phyloP scores from a whole-genome alignment of 2,329 filamentous ascomycete species.

The Xylariaceae sp. region DNA sequence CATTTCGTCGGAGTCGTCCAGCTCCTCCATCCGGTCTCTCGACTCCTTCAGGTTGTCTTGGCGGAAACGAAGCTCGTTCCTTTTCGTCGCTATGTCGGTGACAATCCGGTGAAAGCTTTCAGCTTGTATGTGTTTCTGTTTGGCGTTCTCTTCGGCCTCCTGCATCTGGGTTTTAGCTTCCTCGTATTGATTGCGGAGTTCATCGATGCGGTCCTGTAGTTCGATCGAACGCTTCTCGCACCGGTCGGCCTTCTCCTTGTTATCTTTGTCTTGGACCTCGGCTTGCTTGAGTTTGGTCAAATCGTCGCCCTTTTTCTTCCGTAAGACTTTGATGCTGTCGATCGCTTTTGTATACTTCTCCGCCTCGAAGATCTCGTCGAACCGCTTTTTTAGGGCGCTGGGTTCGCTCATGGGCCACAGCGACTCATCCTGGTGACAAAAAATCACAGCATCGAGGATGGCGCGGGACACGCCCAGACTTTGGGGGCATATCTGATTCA shows the following conservation, averaged over 20 bases:
- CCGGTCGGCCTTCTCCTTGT: conserved; percentile 79
- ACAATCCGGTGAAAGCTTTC: conserved; percentile 72
- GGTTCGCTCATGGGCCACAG: conserved; percentile 95
- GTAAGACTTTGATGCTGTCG: conserved; percentile 83
- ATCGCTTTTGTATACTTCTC: conserved; percentile 97
- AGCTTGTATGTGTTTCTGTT: conserved; percentile 67
- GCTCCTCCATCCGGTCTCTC: conserved; percentile 67
- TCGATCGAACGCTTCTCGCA: conserved; percentile 61
- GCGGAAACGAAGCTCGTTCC: conserved; percentile 66
- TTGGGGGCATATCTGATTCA: conserved; percentile 79
- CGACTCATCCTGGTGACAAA: conserved; percentile 97
- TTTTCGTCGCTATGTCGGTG: conserved; percentile 70
- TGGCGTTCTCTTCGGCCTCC: conserved; percentile 52
- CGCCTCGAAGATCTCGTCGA: conserved; percentile 97
- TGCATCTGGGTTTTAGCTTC: conserved; percentile 57
- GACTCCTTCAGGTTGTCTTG: conserved; percentile 68
- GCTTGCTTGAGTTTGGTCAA: conserved; percentile 68
- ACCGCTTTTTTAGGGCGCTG: conserved; percentile 79
- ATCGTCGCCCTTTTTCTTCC: conserved; percentile 77
- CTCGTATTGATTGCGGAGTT: conserved; percentile 53
- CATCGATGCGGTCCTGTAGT: conserved; percentile 64
- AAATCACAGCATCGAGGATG: conserved; percentile 91
- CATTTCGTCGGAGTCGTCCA: conserved; percentile 73
- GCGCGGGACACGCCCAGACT: conserved; percentile 86
- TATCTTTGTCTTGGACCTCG: conserved; percentile 72